Conservation (phyloP, 441 rosid species). For the Macaranga tanarius region DNA sequence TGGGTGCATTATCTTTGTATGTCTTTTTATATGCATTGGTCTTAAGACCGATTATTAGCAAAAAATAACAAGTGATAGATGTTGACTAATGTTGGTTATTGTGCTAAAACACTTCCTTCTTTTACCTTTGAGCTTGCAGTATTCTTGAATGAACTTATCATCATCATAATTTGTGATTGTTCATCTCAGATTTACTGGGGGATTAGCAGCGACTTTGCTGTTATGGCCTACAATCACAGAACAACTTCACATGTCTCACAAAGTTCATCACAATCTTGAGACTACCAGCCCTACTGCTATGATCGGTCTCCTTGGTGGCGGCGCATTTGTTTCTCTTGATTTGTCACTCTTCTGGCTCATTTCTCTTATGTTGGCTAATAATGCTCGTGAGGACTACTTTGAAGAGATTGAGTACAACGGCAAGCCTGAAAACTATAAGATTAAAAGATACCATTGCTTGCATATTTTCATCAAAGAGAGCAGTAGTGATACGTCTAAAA, state of each 20-base stretch:
- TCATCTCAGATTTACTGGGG: constrained; percentile 57
- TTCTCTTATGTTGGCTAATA: constrained; percentile 82
- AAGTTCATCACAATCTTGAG: constrained; percentile 49
- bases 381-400: constrained; percentile 90
- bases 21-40: too few relatives aligned
- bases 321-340: constrained; percentile 95
- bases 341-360: constrained; percentile 90
- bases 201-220: constrained; percentile 61
- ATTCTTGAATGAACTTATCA: too few relatives aligned
- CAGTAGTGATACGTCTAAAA: too few relatives aligned
- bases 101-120: too few relatives aligned
- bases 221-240: constrained; percentile 88
- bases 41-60: too few relatives aligned
- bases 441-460: too few relatives aligned
- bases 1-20: too few relatives aligned
- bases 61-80: too few relatives aligned
- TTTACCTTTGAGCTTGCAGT: too few relatives aligned
- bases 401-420: constrained; percentile 60
- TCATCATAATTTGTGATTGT: background rate
- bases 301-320: constrained; percentile 92
- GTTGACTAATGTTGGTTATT: too few relatives aligned
- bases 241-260: constrained; percentile 66
- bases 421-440: too few relatives aligned
- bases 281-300: constrained; percentile 84
- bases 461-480: too few relatives aligned